A percentile compares a stretch with the other conserved stretches of the same genome.
Evolutionary conservation across 2,329 filamentous ascomycete genomes (phyloP).

Genomic region (Shiraia bambusicola): DNA sequence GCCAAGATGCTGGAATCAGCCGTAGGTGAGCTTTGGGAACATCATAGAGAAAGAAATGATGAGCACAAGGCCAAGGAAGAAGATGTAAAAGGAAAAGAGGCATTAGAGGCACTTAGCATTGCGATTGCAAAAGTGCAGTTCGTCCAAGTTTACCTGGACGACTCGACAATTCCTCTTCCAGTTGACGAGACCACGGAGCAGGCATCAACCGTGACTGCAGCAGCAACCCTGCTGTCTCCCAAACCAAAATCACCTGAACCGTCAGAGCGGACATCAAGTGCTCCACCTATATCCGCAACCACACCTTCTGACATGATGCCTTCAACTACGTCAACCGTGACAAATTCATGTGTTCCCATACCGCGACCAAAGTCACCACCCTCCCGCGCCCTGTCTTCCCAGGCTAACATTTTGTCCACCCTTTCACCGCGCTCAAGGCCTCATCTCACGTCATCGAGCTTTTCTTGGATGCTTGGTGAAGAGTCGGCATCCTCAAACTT

Average conservation of each 20-base stretch:
- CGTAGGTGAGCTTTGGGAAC: slow-evolving; percentile 62
- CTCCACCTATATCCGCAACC: slow-evolving; percentile 20
- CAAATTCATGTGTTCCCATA: slow-evolving; percentile 8
- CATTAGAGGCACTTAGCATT: slow-evolving; percentile 47
- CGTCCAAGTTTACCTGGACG: slow-evolving; percentile 53
- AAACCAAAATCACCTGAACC: slow-evolving; percentile 17
- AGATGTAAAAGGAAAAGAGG: slow-evolving; percentile 29
- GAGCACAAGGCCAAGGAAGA: slow-evolving; percentile 30
- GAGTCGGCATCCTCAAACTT: slow-evolving; percentile 40
- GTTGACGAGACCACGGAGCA: slow-evolving; percentile 39
- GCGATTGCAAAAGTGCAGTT: slow-evolving; percentile 55
- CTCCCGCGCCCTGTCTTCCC: slow-evolving; percentile 5
- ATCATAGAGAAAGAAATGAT: slow-evolving; percentile 57
- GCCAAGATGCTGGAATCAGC: slow-evolving; percentile 69
- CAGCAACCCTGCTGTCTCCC: slow-evolving; percentile 22
- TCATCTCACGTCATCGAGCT: slow-evolving; percentile 70
- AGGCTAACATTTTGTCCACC: slow-evolving; percentile 25
- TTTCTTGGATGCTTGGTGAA: slow-evolving; percentile 71
- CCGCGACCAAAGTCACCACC: slow-evolving; percentile 23
- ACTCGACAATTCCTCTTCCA: slow-evolving; percentile 48
- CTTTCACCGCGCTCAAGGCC: slow-evolving; percentile 56
- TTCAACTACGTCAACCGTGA: slow-evolving; percentile 2
- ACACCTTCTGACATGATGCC: slow-evolving; percentile 8
- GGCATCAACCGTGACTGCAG: slow-evolving; percentile 23
- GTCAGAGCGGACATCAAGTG: slow-evolving; percentile 20